phyloP scores from a whole-genome alignment of 2,329 filamentous ascomycete species.

The Alternaria solani region DNA sequence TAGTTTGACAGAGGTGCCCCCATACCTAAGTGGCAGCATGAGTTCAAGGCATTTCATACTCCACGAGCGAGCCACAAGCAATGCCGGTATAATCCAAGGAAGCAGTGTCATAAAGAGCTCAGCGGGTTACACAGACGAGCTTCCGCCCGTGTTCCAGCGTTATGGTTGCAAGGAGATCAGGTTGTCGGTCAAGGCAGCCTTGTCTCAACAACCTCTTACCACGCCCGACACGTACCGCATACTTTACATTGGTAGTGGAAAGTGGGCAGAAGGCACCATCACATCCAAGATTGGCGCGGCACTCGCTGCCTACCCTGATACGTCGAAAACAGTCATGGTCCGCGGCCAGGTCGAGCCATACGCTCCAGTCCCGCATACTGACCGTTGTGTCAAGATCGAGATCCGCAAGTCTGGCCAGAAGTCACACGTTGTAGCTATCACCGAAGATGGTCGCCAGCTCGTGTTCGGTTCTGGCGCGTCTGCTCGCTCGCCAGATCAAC shows the following conservation, averaged over 20 bases:
- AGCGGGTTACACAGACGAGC: constrained; percentile 27
- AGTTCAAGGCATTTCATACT: constrained; percentile 32
- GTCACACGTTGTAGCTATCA: constrained; percentile 21
- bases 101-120: constrained; percentile 35
- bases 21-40: constrained; percentile 34
- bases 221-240: constrained; percentile 43
- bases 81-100: constrained; percentile 23
- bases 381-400: constrained; percentile 36
- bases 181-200: constrained; percentile 38
- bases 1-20: constrained; percentile 40
- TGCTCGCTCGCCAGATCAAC: constrained; percentile 12
- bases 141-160: constrained; percentile 35
- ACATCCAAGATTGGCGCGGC: constrained; percentile 42
- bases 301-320: constrained; percentile 39
- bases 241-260: constrained; percentile 42
- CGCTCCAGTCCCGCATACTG: constrained; percentile 39
- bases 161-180: constrained; percentile 41
- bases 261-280: constrained; percentile 44
- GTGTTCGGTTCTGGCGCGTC: constrained; percentile 23
- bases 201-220: constrained; percentile 36
- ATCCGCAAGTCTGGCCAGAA: constrained; percentile 16
- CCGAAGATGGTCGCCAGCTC: constrained; percentile 39
- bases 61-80: constrained; percentile 31
- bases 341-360: constrained; percentile 45
- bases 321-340: constrained; percentile 47